A percentile compares a stretch with the other conserved stretches of the same genome.
phyloP scores from a whole-genome alignment of 169 alveolate genomes.

The Theileria parva region DNA sequence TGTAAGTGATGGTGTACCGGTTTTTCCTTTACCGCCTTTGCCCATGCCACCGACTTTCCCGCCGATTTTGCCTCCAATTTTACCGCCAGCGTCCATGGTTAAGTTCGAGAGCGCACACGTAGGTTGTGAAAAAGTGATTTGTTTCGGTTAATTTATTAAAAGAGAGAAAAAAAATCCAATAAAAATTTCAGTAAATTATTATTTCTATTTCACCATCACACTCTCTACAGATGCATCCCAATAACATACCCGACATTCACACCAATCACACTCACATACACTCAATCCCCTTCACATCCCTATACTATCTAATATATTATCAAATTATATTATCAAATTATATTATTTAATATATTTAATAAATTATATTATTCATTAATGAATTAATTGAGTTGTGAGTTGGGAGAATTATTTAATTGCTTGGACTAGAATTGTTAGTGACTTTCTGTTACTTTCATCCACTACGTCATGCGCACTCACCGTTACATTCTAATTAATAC shows the following conservation, averaged over 20 bases:
- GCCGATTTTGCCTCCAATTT: slow-evolving; percentile 87
- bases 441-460: slow-evolving; percentile 16
- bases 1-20: slow-evolving; percentile 54
- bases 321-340: too few species aligned
- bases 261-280: not conserved
- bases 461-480: slow-evolving; percentile 61
- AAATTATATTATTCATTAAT: too few species aligned
- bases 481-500: slow-evolving; percentile 22
- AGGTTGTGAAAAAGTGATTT: not conserved
- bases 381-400: not conserved
- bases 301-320: too few species aligned
- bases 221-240: not conserved
- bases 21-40: slow-evolving; percentile 82
- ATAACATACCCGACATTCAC: slow-evolving; percentile 8
- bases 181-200: not conserved
- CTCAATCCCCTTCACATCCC: not conserved
- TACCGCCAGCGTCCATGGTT: slow-evolving; percentile 82
- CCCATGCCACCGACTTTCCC: slow-evolving; percentile 83
- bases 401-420: not conserved
- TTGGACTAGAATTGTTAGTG: slow-evolving; percentile 50
- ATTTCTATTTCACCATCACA: too few species aligned
- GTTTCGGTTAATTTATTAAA: not conserved
- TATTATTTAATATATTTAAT: not conserved
- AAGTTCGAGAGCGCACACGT: slow-evolving; percentile 23
- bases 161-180: not conserved